Conservation (phyloP, 2,329 filamentous ascomycete species). For the Pseudocercospora fijiensis region DNA sequence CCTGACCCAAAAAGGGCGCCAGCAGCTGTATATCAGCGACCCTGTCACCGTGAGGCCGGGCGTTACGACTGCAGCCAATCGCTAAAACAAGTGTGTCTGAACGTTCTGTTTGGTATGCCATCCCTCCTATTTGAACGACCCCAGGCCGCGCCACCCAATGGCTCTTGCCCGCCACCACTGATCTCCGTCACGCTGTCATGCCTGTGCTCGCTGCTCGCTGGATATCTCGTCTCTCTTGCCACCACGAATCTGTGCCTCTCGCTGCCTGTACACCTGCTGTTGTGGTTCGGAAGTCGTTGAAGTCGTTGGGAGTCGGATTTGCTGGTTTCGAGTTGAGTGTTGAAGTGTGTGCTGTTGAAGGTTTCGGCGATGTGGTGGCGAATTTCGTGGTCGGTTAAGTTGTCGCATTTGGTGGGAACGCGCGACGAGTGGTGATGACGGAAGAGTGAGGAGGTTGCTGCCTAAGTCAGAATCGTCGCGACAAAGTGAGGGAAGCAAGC, state of each 20-base stretch:
- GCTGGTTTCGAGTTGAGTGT: neutral
- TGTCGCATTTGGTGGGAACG: neutral
- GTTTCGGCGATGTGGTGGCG: neutral
- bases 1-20: neutral
- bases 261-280: neutral
- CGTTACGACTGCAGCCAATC: neutral
- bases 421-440: no score
- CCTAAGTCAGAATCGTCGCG: neutral
- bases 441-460: neutral
- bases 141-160: neutral
- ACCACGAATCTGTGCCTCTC: neutral
- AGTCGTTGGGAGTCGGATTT: neutral
- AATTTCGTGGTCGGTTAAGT: neutral
- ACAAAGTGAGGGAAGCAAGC: neutral
- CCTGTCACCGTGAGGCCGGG: neutral
- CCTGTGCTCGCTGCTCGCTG: neutral
- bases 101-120: neutral
- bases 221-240: neutral
- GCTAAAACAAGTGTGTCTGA: neutral
- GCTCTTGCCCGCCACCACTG: neutral
- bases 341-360: neutral
- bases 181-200: neutral
- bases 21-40: neutral
- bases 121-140: neutral
- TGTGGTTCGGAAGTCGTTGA: neutral